Evolutionary conservation across 169 alveolate species (phyloP).

Genomic region (Neospora caninum): DNA sequence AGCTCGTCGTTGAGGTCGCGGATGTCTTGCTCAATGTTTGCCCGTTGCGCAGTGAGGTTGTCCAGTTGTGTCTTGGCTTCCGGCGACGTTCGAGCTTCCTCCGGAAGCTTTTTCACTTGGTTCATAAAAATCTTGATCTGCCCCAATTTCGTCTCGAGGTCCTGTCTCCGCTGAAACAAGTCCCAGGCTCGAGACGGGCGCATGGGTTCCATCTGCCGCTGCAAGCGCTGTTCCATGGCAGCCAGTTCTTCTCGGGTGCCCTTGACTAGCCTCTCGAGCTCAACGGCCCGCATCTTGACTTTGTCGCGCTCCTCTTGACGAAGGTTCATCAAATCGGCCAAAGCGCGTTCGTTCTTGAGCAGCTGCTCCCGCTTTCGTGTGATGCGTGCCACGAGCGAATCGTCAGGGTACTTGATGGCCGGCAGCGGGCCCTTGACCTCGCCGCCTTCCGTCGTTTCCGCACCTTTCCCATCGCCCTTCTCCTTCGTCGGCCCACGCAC

Average conservation of each 20-base stretch:
- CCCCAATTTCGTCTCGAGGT: neutral
- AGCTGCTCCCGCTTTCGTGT: conserved; percentile 5
- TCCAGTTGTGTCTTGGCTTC: neutral
- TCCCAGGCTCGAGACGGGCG: neutral
- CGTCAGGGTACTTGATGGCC: neutral
- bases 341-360: neutral
- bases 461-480: neutral
- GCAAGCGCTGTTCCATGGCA: neutral
- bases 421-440: neutral
- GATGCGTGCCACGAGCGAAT: neutral
- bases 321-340: neutral
- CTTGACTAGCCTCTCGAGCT: neutral
- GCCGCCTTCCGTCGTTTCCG: neutral
- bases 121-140: neutral
- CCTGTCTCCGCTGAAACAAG: neutral
- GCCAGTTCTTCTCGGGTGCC: neutral
- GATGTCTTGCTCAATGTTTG: conserved; percentile 36
- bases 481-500: neutral
- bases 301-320: neutral
- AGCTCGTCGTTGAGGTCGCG: conserved; percentile 36
- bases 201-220: neutral
- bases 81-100: conserved; percentile 20
- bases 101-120: conserved; percentile 8
- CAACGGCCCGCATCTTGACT: neutral
- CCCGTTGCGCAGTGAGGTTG: neutral